phyloP scores from a whole-genome alignment of 495 filamentous ascomycete species.

The Jackrogersella minutella region DNA sequence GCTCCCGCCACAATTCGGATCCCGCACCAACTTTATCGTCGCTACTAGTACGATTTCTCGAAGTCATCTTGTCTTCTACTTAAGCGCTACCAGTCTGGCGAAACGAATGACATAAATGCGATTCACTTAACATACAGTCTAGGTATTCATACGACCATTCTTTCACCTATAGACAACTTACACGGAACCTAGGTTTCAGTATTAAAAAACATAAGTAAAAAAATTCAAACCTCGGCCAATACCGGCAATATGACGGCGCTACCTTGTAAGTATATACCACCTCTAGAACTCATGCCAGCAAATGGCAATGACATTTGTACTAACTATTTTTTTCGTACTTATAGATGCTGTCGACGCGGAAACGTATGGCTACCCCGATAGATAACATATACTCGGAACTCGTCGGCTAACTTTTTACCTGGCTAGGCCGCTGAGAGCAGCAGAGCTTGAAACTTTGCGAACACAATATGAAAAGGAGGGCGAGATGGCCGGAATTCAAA shows the following conservation, averaged over 20 bases:
- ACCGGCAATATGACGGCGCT: constrained; percentile 67
- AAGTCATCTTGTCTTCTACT: constrained; percentile 53
- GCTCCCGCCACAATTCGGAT: constrained; percentile 52
- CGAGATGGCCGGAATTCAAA: constrained; percentile 94
- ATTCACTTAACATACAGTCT: constrained; percentile 2
- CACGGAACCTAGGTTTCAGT: background rate
- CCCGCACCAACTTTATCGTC: constrained; percentile 21
- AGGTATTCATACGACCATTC: background rate
- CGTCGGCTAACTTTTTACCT: constrained; percentile 16
- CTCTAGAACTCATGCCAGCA: background rate
- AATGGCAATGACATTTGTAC: constrained; percentile 1
- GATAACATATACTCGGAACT: too few species aligned
- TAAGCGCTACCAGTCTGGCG: constrained; percentile 1
- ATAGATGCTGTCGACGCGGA: constrained; percentile 97
- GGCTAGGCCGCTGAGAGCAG: constrained; percentile 82
- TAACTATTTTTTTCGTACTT: constrained; percentile 24
- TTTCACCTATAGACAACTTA: background rate
- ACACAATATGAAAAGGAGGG: constrained; percentile 96
- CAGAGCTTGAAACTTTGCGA: constrained; percentile 89
- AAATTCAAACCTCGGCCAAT: too few species aligned
- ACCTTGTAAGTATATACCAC: constrained; percentile 68
- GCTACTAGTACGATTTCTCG: constrained; percentile 7
- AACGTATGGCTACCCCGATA: constrained; percentile 66
- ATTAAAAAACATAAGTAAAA: background rate
- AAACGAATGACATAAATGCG: background rate